Percentiles rank a stretch among this genome's conserved stretches.
phyloP scores from a whole-genome alignment of 2,329 filamentous ascomycete genomes.

The Stagonosporopsis cucurbitacearum region DNA sequence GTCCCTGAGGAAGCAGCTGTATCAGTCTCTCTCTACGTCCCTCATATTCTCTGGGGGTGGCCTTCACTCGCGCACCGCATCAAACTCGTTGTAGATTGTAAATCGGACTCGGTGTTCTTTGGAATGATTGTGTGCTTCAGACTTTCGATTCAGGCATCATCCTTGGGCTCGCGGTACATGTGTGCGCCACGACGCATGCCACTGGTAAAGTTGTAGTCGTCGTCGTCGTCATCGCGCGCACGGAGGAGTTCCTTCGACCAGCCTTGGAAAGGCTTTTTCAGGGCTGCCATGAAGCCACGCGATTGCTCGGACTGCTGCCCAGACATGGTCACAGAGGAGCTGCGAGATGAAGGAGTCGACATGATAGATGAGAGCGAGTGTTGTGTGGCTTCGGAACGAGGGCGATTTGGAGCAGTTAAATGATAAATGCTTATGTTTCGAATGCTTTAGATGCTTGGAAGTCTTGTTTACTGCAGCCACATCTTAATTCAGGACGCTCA shows the following conservation, averaged over 20 bases:
- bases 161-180: slow-evolving; percentile 10
- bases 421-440: background rate
- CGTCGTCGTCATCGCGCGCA: slow-evolving; percentile 42
- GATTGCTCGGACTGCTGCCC: background rate
- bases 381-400: background rate
- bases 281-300: slow-evolving; percentile 21
- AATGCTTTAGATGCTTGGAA: background rate
- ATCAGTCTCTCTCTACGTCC: background rate
- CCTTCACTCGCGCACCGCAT: background rate
- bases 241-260: slow-evolving; percentile 44
- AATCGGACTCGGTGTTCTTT: no score
- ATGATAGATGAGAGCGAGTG: background rate
- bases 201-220: slow-evolving; percentile 47
- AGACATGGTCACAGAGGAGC: slow-evolving; percentile 8
- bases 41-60: background rate
- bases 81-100: background rate
- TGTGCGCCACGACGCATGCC: slow-evolving; percentile 28
- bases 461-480: background rate
- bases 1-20: background rate
- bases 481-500: background rate
- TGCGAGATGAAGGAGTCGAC: slow-evolving; percentile 14
- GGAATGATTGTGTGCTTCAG: background rate
- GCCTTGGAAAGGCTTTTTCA: slow-evolving; percentile 46
- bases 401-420: background rate
- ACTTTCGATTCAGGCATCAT: background rate